Evolutionary conservation across 73 alveolate species (phyloP), one percentile per base, ranked within the genome.

Genomic region (Uronychia binucleata): DNA sequence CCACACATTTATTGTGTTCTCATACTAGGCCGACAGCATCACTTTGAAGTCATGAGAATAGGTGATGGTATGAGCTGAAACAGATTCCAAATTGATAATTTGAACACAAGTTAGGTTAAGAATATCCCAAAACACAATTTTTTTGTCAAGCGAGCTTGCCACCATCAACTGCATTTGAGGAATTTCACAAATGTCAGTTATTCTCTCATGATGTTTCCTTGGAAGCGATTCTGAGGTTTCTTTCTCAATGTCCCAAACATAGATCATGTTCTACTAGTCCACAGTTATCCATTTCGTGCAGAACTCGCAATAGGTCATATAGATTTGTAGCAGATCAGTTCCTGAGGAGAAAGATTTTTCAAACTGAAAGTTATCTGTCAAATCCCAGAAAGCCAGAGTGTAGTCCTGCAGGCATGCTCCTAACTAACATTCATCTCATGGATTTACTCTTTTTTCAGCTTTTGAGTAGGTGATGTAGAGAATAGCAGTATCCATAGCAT

Each of bases 331-430:
- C 59, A 83, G 83, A 28, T 89, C 95, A 5, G 84, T 81, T 1
- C 74, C 74, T 0, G 95, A 35, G 30, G 79, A 59, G 78, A 89
- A 89, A 0, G 95, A 58, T 35, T 89, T 89, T 59, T 89, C 95
- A 78, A 83, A 89, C 0, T 58, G n/a, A 67, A 89, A 89, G 35
- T 84, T 84, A 74, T 89, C 95, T 0, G 83, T 32, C 58, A 74
- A 75, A 67, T 89, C 95, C 95, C 95, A 89, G 67, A 89, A 89
- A 1, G 91, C 81, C 32, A 89, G 83, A 0, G 74, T 78, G 58
- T 89, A 84, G 75, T 89, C 95, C 27, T 84, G 59, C 1, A 89
- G 86, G 57, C 95, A 89, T 0, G 95, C 95, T 32, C 95, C 95
- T 0, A 89, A 57, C 67, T 46, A 46, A n/a, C 19, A 46, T 5